Base-by-base conservation (phyloP, 352 stramenopile species). In the Pythium folliculosum region DNA sequence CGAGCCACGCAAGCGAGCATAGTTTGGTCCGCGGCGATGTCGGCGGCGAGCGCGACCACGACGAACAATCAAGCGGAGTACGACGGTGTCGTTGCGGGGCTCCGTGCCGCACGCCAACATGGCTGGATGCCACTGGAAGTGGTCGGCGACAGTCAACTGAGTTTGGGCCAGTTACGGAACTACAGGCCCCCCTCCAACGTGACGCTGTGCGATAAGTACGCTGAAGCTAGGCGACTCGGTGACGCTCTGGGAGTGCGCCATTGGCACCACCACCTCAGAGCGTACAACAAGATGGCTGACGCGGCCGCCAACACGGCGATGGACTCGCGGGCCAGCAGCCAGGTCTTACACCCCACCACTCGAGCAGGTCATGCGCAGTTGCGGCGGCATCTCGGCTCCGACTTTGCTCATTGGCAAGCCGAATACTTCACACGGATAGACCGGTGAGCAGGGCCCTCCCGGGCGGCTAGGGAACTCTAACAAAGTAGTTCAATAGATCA, bases 1-100 rank as follows among this genome's bases (percentile, higher is more conserved):
- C 23, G 22, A 6, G 16, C 44, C 7, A 21, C 35, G 10, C 10
- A 23, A 17, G 32, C 45, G 13, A 32, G 21, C 14, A 38, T 59
- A 2, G 25, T 66, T 5, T 66, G 60, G 47, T 21, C 19, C 2
- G 25, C 58, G 0, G 43, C 45, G 17, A 57, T 57, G 35, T 50
- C 47, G 1, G 8, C 21, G 7, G 48, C 35, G 17, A 44, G 5
- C 22, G 1, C 22, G n/a, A 27, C n/a, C 1, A 67, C 60, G 16
- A 67, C 60, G 19, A 67, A 67, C 60, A 61, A 67, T n/a, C 17
- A 43, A n/a, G 60, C 48, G 16, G 60, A 66, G 48, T 60, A 53
- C 21, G 5, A 8, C 17, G 60, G 60, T 1, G n/a, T 66, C 14
- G 1, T 51, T 13, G 17, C 16, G 0, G 60, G 60, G 6, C 59